Evolutionary conservation across 169 alveolate species (phyloP).

Genomic region (Babesia caballi): DNA sequence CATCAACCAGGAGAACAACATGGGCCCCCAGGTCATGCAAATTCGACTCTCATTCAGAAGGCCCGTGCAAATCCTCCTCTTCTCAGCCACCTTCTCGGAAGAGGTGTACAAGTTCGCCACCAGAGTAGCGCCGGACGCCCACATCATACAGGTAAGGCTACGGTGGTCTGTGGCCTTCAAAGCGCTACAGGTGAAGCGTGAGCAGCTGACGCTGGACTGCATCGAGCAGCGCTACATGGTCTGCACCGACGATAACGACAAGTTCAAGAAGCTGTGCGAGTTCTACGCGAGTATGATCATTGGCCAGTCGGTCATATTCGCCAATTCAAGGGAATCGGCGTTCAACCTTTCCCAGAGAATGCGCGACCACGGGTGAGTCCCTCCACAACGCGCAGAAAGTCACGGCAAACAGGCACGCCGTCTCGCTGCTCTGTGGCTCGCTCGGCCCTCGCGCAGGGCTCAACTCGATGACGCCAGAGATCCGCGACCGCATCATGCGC

Average conservation of each 20-base stretch:
- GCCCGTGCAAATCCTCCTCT: conserved; percentile 83
- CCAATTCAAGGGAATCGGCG: conserved; percentile 92
- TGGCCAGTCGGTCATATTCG: conserved; percentile 96
- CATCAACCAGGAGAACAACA: conserved; percentile 80
- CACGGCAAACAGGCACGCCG: conserved; percentile 64
- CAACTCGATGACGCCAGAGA: conserved; percentile 88
- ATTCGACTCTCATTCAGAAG: conserved; percentile 75
- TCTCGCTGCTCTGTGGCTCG: conserved; percentile 84
- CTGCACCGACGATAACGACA: conserved; percentile 88
- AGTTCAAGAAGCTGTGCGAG: conserved; percentile 88
- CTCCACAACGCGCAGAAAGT: conserved; percentile 25
- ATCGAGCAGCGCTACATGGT: conserved; percentile 90
- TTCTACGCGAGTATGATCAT: conserved; percentile 92
- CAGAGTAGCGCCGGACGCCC: conserved; percentile 84
- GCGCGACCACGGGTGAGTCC: conserved; percentile 77
- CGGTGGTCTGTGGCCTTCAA: not conserved
- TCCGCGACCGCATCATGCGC: conserved; percentile 92
- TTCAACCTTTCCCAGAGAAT: conserved; percentile 87
- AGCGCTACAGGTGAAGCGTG: conserved; percentile 84
- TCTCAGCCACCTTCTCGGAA: conserved; percentile 90
- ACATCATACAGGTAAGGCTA: conserved; percentile 57
- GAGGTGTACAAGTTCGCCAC: conserved; percentile 85
- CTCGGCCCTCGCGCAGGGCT: conserved; percentile 32
- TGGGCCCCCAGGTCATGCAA: conserved; percentile 88
- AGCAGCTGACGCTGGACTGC: conserved; percentile 93